These are phyloP conservation scores for Trichoderma asperelloides DNA, from an alignment of 495 filamentous ascomycete genomes.

Conservation along the genomic window DNA sequence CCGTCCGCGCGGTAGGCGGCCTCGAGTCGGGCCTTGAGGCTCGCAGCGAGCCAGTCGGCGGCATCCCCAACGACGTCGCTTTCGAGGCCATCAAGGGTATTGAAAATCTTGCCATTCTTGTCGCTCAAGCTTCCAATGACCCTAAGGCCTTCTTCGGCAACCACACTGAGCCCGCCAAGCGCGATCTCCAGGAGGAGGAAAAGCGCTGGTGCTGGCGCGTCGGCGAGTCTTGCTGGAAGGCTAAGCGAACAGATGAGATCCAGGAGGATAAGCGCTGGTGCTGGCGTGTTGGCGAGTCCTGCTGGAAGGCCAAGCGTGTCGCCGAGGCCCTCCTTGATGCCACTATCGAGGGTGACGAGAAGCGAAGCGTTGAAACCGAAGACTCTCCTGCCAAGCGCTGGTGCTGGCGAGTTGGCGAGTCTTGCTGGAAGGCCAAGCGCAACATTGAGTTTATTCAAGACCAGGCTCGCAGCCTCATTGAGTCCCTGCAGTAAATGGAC, in stretches of 20 bases:
- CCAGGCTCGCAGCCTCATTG: slow-evolving; percentile 24
- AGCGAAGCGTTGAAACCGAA: background rate
- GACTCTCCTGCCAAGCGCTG: background rate
- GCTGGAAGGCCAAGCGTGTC: slow-evolving; percentile 27
- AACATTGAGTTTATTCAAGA: slow-evolving; percentile 27
- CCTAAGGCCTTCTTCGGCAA: slow-evolving; percentile 1
- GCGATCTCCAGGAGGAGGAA: slow-evolving; percentile 14
- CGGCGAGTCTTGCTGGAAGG: slow-evolving; percentile 25
- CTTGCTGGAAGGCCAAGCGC: slow-evolving; percentile 27
- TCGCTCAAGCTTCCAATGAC: slow-evolving; percentile 12
- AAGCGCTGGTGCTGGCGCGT: slow-evolving; percentile 19
- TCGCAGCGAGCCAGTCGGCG: background rate
- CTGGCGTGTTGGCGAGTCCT: slow-evolving; percentile 20
- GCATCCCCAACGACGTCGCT: slow-evolving; percentile 10
- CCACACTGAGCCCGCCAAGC: slow-evolving; percentile 18
- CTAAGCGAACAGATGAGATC: slow-evolving; percentile 21
- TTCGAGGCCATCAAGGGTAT: slow-evolving; percentile 10
- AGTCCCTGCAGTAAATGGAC: slow-evolving; percentile 12
- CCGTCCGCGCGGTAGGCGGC: slow-evolving; percentile 15
- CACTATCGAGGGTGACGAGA: background rate
- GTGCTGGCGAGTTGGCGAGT: slow-evolving; percentile 10
- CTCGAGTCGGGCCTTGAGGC: slow-evolving; percentile 11
- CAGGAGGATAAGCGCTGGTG: slow-evolving; percentile 22
- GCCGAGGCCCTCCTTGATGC: slow-evolving; percentile 10
- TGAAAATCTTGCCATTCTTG: background rate